Evolutionary conservation across 257 asterid genomes (phyloP), one percentile per base, ranked within the genome.

Genomic region (Plantago elongata): DNA sequence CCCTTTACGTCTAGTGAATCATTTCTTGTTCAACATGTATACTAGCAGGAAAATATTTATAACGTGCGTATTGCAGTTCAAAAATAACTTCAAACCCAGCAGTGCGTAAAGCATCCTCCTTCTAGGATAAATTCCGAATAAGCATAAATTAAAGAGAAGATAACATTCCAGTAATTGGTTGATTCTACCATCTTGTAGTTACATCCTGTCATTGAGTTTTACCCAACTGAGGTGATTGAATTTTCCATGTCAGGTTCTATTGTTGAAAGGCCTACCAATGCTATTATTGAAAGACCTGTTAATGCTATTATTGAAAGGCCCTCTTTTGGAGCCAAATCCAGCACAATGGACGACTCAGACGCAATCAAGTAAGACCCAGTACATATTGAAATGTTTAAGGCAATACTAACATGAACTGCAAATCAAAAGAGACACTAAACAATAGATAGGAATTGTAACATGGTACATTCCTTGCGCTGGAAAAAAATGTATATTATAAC

Each of bases 301-400:
- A 22, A 22, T 47, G 61, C 56, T 66, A 38, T 72, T 13, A 18
- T 51, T 2, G 76, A 78, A 42, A 78, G 70, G 55, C 73, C 80
- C 11, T 58, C 60, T 3, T 52, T 13, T 38, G 37, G 70, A 50
- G 59, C 75, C 4, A 83, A 38, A 76, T 38, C 72, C 52, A 46
- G 4, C 64, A 13, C 70, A 44, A 44, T 52, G 37, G 89, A 82
- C 45, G 94, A 86, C 0, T 14, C 29, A 8, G 95, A 91, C 60
- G 54, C 79, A 45, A 88, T 88, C 79, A 81, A 60, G 95, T 85
- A 73, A 69, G 48, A 34, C 37, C 57, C 1, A 17, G 4, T 17
- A 9, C 40, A 4, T 34, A 34, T 7, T 7, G 40, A 34, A 34
- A 4, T 34, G 40, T 7, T 3, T 34, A 34, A 34, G n/a, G n/a